Evolutionary conservation across 345 rosid genomes (phyloP).

Genomic region (Mallotus nudiflorus): DNA sequence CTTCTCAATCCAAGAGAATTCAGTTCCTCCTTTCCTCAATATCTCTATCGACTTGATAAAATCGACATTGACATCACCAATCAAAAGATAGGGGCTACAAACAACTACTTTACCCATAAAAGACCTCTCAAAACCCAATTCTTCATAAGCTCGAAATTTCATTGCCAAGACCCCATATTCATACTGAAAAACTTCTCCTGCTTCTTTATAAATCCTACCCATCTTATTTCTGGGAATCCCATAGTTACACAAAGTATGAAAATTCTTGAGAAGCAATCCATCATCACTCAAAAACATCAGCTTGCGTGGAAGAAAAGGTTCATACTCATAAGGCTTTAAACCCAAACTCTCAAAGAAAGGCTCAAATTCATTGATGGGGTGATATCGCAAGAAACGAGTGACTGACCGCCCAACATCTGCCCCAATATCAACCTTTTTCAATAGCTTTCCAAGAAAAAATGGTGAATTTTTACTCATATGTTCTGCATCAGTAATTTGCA

Average conservation of each 20-base stretch:
- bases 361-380: constrained; percentile 87
- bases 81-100: constrained; percentile 52
- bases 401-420: constrained; percentile 40
- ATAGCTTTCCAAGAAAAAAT: constrained; percentile 37
- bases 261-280: constrained; percentile 53
- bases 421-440: constrained; percentile 37
- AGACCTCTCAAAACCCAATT: constrained; percentile 52
- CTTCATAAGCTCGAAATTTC: constrained; percentile 58
- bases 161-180: constrained; percentile 48
- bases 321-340: constrained; percentile 47
- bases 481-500: constrained; percentile 65
- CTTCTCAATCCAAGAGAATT: constrained; percentile 49
- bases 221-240: constrained; percentile 62
- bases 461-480: constrained; percentile 67
- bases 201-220: constrained; percentile 58
- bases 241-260: constrained; percentile 56
- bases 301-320: constrained; percentile 45
- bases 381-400: constrained; percentile 56
- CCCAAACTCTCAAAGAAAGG: constrained; percentile 92
- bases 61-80: constrained; percentile 47
- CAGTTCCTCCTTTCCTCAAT: constrained; percentile 47
- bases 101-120: constrained; percentile 46
- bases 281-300: constrained; percentile 68
- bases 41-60: constrained; percentile 48
- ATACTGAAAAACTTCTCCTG: constrained; percentile 51